A percentile compares a stretch with the other conserved stretches of the same genome.
Evolutionary conservation across 306 rosid species (phyloP).

Genomic region (Erythrophleum fordii): DNA sequence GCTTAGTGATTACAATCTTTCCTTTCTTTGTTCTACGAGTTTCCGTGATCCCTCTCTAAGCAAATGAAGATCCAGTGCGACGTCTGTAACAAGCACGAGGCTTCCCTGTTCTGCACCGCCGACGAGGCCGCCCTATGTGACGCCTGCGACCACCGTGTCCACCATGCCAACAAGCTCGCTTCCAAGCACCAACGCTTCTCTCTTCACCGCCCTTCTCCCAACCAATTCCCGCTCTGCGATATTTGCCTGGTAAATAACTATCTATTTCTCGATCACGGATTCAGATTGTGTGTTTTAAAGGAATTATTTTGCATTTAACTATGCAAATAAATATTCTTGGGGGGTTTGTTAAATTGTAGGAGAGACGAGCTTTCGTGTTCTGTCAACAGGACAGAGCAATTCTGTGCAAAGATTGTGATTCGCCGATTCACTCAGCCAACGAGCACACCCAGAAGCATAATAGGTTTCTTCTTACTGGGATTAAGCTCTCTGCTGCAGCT

Average conservation of each 20-base stretch:
- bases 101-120: conserved; percentile 87
- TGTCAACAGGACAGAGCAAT: conserved; percentile 93
- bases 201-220: conserved; percentile 60
- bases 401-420: conserved; percentile 81
- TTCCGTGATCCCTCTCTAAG: background rate
- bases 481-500: conserved; percentile 63
- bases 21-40: background rate
- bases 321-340: background rate
- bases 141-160: conserved; percentile 88
- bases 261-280: background rate
- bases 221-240: conserved; percentile 70
- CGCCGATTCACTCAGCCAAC: conserved; percentile 70
- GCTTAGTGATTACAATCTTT: background rate
- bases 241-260: conserved; percentile 62
- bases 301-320: background rate
- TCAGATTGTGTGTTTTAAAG: background rate
- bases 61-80: conserved; percentile 94
- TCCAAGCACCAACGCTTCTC: conserved; percentile 94
- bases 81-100: conserved; percentile 72
- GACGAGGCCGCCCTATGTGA: conserved; percentile 92
- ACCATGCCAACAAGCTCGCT: conserved; percentile 94
- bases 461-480: conserved; percentile 80
- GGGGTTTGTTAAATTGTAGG: conserved; percentile 46
- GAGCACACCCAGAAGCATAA: conserved; percentile 79
- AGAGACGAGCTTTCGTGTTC: conserved; percentile 74